These are phyloP conservation scores for Boletus vinaceobasis DNA, from an alignment of 768 basidiomycete genomes.

Conservation along the genomic window DNA sequence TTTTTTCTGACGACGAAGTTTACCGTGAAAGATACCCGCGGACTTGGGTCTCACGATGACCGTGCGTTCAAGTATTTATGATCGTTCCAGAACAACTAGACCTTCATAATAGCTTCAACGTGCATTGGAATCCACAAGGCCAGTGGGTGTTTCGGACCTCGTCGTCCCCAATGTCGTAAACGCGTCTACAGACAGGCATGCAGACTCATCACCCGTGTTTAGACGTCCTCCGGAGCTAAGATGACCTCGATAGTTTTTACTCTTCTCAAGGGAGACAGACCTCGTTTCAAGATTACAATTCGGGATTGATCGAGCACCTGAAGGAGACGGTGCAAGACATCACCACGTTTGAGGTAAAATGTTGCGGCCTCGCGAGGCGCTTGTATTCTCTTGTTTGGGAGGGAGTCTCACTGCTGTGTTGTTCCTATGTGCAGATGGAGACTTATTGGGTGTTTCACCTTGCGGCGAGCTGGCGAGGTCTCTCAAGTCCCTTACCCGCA, in stretches of 20 bases:
- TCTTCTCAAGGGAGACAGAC: constrained; percentile 83
- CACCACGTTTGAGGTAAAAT: constrained; percentile 63
- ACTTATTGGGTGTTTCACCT: constrained; percentile 81
- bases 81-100: constrained; percentile 2
- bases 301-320: constrained; percentile 55
- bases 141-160: constrained; percentile 31
- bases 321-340: constrained; percentile 48
- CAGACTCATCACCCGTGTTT: neutral
- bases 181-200: constrained; percentile 79
- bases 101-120: constrained; percentile 40
- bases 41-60: constrained; percentile 50
- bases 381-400: neutral
- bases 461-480: constrained; percentile 61
- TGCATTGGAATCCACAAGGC: constrained; percentile 44
- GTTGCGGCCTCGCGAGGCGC: neutral
- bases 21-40: constrained; percentile 47
- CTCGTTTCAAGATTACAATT: constrained; percentile 74
- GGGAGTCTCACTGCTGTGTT: neutral
- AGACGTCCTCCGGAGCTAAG: constrained; percentile 6
- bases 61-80: constrained; percentile 35
- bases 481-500: constrained; percentile 20
- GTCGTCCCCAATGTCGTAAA: constrained; percentile 52
- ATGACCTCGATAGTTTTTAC: constrained; percentile 57
- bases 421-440: constrained; percentile 61
- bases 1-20: constrained; percentile 2